Evolutionary conservation across 805 yeast genomes (phyloP).

Genomic region (Candida manassasensis): DNA sequence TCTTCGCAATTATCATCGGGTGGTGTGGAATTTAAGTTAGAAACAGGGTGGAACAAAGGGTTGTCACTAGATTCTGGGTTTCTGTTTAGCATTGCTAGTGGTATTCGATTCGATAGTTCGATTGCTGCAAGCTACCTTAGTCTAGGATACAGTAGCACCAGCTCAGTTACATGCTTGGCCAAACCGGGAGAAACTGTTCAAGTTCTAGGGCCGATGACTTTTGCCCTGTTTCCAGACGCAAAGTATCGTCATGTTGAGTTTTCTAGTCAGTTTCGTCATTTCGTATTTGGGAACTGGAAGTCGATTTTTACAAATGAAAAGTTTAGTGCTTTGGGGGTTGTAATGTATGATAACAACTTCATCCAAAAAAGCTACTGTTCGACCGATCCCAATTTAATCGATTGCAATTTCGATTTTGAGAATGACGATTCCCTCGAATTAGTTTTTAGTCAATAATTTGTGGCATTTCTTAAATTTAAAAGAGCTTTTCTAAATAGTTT

Average conservation of each 20-base stretch:
- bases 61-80: constrained; percentile 1
- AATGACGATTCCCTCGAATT: background rate
- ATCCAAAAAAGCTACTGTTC: constrained; percentile 1
- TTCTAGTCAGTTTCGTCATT: background rate
- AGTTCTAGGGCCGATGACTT: constrained; percentile 1
- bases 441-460: background rate
- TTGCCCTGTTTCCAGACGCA: constrained; percentile 3
- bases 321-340: background rate
- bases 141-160: background rate
- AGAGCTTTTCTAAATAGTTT: no score
- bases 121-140: background rate
- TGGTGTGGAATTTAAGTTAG: background rate
- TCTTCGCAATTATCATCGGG: constrained; percentile 3
- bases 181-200: constrained; percentile 4
- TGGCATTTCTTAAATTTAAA: no score
- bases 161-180: constrained; percentile 1
- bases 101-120: background rate
- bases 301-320: constrained; percentile 1
- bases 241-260: constrained; percentile 1
- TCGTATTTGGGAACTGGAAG: constrained; percentile 3
- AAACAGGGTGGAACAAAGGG: constrained; percentile 2
- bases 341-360: constrained; percentile 1
- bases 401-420: constrained; percentile 2
- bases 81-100: background rate
- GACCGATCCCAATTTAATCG: background rate